Evolutionary conservation across 2,329 filamentous ascomycete species (phyloP).

Genomic region (Dactylella cylindrospora): DNA sequence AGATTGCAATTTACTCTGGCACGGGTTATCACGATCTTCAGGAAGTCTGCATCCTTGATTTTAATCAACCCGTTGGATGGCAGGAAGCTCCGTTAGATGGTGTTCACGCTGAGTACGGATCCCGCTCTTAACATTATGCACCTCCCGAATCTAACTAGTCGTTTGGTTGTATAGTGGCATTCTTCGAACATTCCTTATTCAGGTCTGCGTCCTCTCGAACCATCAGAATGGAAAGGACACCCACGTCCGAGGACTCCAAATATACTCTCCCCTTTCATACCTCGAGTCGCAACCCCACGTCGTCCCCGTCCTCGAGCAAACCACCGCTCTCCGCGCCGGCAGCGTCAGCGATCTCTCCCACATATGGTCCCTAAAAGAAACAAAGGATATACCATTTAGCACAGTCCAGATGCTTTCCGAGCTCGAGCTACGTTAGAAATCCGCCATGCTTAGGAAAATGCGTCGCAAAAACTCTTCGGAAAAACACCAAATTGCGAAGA

Average conservation of each 20-base stretch:
- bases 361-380: conserved; percentile 24
- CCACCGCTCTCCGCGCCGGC: conserved; percentile 1
- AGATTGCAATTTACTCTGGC: conserved; percentile 83
- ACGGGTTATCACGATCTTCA: conserved; percentile 89
- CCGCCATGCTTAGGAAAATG: conserved; percentile 23
- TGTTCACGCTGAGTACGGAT: conserved; percentile 55
- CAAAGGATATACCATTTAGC: conserved; percentile 46
- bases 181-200: conserved; percentile 82
- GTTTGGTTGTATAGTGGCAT: conserved; percentile 54
- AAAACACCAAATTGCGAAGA: too few species aligned
- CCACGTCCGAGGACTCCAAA: conserved; percentile 89
- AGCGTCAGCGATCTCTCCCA: conserved; percentile 22
- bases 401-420: conserved; percentile 47
- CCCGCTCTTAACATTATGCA: background rate
- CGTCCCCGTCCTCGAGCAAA: conserved; percentile 6
- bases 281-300: conserved; percentile 17
- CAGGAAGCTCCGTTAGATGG: conserved; percentile 74
- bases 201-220: conserved; percentile 89
- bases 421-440: conserved; percentile 47
- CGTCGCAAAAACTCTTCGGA: conserved; percentile 24
- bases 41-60: conserved; percentile 77
- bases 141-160: background rate
- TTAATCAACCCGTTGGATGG: conserved; percentile 83
- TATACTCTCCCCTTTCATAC: conserved; percentile 58
- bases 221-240: conserved; percentile 99